These are phyloP conservation scores for Euphorbia celastroides DNA, from an alignment of 441 rosid genomes.

Conservation along the genomic window DNA sequence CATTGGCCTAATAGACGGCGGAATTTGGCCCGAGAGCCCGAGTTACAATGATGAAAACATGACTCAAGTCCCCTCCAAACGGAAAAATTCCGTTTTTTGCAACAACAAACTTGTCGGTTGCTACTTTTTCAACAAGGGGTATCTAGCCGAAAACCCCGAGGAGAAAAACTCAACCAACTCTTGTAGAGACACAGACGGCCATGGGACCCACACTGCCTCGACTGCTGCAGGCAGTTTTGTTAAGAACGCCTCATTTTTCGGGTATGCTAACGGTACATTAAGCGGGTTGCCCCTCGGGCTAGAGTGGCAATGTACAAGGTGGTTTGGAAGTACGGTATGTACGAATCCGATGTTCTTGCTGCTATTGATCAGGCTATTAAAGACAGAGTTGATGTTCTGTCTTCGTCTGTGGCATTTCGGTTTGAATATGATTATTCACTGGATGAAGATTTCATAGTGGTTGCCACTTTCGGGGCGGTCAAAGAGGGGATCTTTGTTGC, in stretches of 20 bases:
- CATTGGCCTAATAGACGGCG: neutral
- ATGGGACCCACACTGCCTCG: conserved; percentile 79
- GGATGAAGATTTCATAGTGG: conserved; percentile 23
- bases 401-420: neutral
- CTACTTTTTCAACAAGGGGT: conserved; percentile 54
- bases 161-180: conserved; percentile 49
- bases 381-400: neutral
- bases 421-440: neutral
- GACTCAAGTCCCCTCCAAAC: conserved; percentile 44
- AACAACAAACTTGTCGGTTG: conserved; percentile 67
- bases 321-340: neutral
- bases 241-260: conserved; percentile 34
- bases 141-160: conserved; percentile 31
- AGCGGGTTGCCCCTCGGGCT: conserved; percentile 73
- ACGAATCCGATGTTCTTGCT: neutral
- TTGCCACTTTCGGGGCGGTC: conserved; percentile 52
- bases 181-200: conserved; percentile 66
- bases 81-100: conserved; percentile 44
- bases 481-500: conserved; percentile 51
- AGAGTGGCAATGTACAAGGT: conserved; percentile 31
- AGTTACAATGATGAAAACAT: conserved; percentile 31
- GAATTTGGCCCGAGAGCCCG: neutral
- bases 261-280: conserved; percentile 58
- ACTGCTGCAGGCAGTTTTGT: conserved; percentile 61
- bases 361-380: neutral